Evolutionary conservation across 768 basidiomycete genomes (phyloP), one percentile per base, ranked within the genome.

Genomic region (Tricholomella constricta): DNA sequence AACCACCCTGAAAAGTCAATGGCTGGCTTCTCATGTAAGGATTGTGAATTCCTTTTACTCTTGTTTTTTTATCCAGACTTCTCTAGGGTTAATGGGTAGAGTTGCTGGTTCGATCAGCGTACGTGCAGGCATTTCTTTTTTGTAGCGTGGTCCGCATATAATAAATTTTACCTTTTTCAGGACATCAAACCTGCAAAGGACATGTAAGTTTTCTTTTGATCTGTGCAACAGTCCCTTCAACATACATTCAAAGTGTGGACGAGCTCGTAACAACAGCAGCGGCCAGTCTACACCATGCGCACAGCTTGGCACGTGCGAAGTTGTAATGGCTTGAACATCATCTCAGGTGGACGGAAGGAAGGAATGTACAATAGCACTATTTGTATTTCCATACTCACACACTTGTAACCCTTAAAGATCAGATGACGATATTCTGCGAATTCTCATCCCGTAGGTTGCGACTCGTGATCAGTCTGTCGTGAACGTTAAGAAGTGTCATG

Each of bases 101-200:
- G 86, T 89, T 2, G 89, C 88, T 22, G 89, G 82, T 20, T 78
- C 85, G 20, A 86, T 91, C 55, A 75, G 81, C 44, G 83, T 82
- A 52, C 41, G 79, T 45, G 14, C 17, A n/a, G n/a, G n/a, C n/a
- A n/a, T 25, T 14, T n/a, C 29, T 29, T 20, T 41, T 37, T n/a
- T 9, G 37, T 29, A 15, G 35, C 3, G 19, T 6, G 6, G 45
- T 27, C 49, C 31, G 10, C 3, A 4, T 29, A 54, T 60, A 22
- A 59, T 42, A 26, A 26, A 14, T 44, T 36, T 42, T 58, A 26
- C 19, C 41, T 17, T 43, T 8, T 15, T 12, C 47, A 84, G 82
- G 89, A 92, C 38, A 83, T 95, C 65, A 88, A 90, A 65, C 86
- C 91, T 1, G 94, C 93, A 4, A 89, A 86, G 67, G 81, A 82